These are phyloP conservation scores for Coprinopsis sp. DNA, from an alignment of 768 basidiomycete genomes.

Conservation along the genomic window DNA sequence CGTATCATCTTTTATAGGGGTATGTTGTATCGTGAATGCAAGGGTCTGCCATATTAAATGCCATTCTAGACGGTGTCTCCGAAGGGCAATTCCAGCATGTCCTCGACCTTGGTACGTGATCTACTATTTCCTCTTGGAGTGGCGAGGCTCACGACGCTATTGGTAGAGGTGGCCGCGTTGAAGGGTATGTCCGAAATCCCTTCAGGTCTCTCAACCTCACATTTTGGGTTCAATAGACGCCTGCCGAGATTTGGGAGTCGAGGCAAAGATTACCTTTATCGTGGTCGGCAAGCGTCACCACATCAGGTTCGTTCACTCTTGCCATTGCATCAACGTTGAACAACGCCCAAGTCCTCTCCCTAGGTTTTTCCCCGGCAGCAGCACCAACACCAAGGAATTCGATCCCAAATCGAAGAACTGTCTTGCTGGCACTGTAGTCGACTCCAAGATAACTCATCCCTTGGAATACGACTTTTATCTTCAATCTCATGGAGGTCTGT, in stretches of 20 bases:
- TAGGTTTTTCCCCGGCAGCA: constrained; percentile 25
- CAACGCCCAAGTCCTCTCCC: too few relatives aligned
- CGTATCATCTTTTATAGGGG: constrained; percentile 1
- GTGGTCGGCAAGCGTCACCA: constrained; percentile 80
- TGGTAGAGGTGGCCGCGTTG: constrained; percentile 52
- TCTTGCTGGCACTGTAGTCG: constrained; percentile 74
- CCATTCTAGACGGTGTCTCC: constrained; percentile 41
- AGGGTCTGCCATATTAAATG: constrained; percentile 13
- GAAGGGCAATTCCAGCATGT: constrained; percentile 46
- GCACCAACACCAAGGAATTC: constrained; percentile 30
- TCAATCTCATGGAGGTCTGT: constrained; percentile 69
- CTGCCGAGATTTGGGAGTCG: constrained; percentile 52
- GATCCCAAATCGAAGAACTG: constrained; percentile 69
- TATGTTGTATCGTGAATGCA: constrained; percentile 7
- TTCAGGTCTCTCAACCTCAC: background rate
- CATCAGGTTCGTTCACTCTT: constrained; percentile 35
- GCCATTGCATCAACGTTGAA: too few relatives aligned
- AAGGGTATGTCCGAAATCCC: constrained; percentile 37
- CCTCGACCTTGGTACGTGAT: constrained; percentile 24
- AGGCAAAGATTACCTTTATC: constrained; percentile 63
- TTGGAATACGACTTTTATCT: constrained; percentile 77
- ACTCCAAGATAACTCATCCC: constrained; percentile 63
- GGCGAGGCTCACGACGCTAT: too few relatives aligned
- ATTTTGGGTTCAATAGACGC: constrained; percentile 41
- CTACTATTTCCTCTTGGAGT: background rate